phyloP scores from a whole-genome alignment of 495 filamentous ascomycete genomes.

The Chaetomium cochliodes region DNA sequence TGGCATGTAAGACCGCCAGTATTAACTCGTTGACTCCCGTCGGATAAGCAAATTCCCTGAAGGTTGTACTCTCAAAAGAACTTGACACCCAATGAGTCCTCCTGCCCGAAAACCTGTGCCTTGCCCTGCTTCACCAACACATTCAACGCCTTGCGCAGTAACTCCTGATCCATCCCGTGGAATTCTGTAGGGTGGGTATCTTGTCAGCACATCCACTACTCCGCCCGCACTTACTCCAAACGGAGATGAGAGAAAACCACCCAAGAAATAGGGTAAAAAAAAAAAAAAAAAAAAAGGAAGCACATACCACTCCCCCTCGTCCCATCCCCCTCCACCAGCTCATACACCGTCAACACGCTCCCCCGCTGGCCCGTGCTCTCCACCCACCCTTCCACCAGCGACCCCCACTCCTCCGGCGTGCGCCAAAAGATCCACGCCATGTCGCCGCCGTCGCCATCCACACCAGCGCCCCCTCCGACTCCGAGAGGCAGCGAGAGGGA shows the following conservation, averaged over 20 bases:
- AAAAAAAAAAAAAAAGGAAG: neutral
- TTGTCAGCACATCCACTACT: neutral
- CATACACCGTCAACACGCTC: slow-evolving; percentile 50
- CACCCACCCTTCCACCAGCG: slow-evolving; percentile 46
- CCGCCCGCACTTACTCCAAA: slow-evolving; percentile 3
- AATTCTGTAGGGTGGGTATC: slow-evolving; percentile 58
- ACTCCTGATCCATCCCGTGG: slow-evolving; percentile 78
- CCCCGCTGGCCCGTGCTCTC: slow-evolving; percentile 50
- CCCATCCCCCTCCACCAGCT: slow-evolving; percentile 47
- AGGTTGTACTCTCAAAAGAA: slow-evolving; percentile 65
- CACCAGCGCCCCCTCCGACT: slow-evolving; percentile 48
- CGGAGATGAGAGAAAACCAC: no score
- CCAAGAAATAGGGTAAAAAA: neutral
- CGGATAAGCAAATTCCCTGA: neutral
- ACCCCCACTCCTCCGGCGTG: slow-evolving; percentile 52
- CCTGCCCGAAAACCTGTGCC: slow-evolving; percentile 87
- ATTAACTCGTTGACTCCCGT: neutral
- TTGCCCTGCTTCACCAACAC: slow-evolving; percentile 83
- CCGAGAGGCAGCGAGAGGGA: no score
- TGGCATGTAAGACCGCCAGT: slow-evolving; percentile 4
- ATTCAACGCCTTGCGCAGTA: slow-evolving; percentile 73
- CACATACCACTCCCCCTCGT: slow-evolving; percentile 41
- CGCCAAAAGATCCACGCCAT: slow-evolving; percentile 49
- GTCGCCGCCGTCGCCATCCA: slow-evolving; percentile 58
- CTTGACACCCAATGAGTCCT: slow-evolving; percentile 87